Base-by-base conservation (phyloP, 257 asterid species). In the Penstemon newberryi region DNA sequence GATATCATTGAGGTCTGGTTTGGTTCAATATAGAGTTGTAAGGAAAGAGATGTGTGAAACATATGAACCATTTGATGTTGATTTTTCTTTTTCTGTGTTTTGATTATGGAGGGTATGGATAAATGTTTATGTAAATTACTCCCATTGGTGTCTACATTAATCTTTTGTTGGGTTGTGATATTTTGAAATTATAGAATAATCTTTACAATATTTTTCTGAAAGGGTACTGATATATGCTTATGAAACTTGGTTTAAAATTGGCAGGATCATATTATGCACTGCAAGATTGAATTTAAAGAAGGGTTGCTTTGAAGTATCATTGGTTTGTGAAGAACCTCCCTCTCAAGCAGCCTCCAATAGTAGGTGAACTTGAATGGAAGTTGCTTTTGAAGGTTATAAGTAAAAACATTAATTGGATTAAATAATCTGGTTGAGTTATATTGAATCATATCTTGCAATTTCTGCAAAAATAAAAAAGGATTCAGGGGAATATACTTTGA, bases 201-300 rank as follows among this genome's bases (percentile, higher is more conserved):
- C 60, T 37, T 1, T 44, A 49, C 33, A 51, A 10, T 41, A 59
- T 45, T 49, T 38, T 12, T n/a, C 50, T 19, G 60, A 33, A 40
- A 25, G 33, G 59, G 11, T 72, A 51, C 81, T 77, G 58, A 77
- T 68, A 1, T 36, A 57, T 41, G 41, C 43, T 77, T 18, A 0
- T 62, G 4, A 51, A 49, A 56, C n/a, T 11, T 72, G 68, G 53
- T 72, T 62, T 50, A 9, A 25, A 67, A 49, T 67, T 68, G 78
- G 81, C 81, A 77, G 81, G 78, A 77, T 68, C 54, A 57, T 51
- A 53, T 68, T 75, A 75, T 77, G 81, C 75, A 54, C 78, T 77
- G 81, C 75, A 54, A 39, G 65, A 1, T 6, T 19, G 70, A 1
- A 44, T 6, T 13, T 54, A 9, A 39, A 40, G 7, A 56, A 7